These are phyloP conservation scores for Sarocladium brachiariae DNA, from an alignment of 2,329 filamentous ascomycete genomes.

Conservation along the genomic window DNA sequence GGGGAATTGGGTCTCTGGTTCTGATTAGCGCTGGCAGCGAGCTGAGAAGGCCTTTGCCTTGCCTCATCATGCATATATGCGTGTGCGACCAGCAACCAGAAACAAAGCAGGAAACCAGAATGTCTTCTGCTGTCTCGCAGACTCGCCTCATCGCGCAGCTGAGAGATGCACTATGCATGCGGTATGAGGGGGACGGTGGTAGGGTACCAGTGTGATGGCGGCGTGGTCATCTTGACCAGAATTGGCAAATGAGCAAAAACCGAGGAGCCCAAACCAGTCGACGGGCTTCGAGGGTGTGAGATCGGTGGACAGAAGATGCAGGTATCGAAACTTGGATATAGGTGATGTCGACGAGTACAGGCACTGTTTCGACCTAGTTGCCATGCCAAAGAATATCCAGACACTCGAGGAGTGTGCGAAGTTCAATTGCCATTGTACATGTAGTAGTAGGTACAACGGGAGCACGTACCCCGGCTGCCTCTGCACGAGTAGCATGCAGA, in stretches of 20 bases:
- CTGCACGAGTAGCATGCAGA: too few species aligned
- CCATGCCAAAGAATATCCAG: neutral
- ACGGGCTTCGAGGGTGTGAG: neutral
- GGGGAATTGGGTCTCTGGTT: slow-evolving; percentile 2
- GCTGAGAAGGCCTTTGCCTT: slow-evolving; percentile 2
- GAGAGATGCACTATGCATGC: neutral
- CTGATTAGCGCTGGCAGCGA: neutral
- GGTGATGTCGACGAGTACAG: neutral
- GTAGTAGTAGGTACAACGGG: neutral
- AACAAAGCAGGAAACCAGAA: neutral
- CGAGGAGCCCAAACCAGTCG: neutral
- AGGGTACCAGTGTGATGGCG: neutral
- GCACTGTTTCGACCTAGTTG: too few species aligned
- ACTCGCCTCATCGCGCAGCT: neutral
- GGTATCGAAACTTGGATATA: neutral
- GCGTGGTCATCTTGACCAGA: neutral
- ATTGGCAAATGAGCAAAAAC: neutral
- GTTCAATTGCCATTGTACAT: neutral
- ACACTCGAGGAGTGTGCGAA: neutral
- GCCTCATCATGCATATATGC: neutral
- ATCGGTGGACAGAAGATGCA: neutral
- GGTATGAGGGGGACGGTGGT: neutral
- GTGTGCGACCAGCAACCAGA: neutral
- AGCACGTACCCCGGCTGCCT: too few species aligned
- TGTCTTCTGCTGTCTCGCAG: neutral